Evolutionary conservation across 306 rosid species (phyloP).

Genomic region (Corylus avellana): DNA sequence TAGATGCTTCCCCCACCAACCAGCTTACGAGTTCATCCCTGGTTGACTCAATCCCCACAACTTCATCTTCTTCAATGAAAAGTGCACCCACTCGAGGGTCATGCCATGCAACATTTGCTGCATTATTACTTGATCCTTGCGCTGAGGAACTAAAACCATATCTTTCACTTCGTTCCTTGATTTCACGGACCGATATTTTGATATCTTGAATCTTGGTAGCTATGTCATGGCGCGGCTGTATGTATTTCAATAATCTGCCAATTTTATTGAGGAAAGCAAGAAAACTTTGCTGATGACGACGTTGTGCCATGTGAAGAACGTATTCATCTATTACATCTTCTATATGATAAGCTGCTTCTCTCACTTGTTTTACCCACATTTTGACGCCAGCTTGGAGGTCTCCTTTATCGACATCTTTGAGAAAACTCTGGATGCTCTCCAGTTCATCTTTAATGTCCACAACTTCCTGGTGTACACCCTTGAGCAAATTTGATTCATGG

Average conservation of each 20-base stretch:
- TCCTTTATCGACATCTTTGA: neutral
- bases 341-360: neutral
- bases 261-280: neutral
- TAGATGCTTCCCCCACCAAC: neutral
- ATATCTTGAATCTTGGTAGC: neutral
- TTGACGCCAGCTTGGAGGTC: neutral
- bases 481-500: no score
- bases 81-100: constrained; percentile 5
- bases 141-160: neutral
- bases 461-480: no score
- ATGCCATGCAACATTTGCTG: neutral
- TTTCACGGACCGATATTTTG: neutral
- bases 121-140: neutral
- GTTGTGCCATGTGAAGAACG: neutral
- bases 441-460: neutral
- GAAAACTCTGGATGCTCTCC: constrained; percentile 4
- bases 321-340: constrained; percentile 16
- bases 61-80: neutral
- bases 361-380: constrained; percentile 11
- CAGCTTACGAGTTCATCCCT: neutral
- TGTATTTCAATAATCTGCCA: neutral
- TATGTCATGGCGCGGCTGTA: constrained; percentile 3
- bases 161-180: constrained; percentile 2
- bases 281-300: neutral
- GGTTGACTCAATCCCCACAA: constrained; percentile 1